A percentile compares a stretch with the other conserved stretches of the same genome.
phyloP scores from a whole-genome alignment of 2,329 filamentous ascomycete species.

The Parastagonospora avenae region DNA sequence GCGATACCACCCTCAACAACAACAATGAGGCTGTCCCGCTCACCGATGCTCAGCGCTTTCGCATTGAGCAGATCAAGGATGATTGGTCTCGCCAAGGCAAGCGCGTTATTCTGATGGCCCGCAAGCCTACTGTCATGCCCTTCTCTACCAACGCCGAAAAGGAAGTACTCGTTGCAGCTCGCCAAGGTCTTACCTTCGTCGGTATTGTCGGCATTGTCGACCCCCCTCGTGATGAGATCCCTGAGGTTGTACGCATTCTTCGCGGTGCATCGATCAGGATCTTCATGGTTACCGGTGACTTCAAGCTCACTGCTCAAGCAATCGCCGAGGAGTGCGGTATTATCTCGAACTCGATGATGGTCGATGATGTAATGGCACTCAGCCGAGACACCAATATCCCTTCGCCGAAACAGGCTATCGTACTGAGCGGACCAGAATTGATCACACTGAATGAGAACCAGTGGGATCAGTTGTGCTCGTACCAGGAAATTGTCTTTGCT shows the following conservation, averaged over 20 bases:
- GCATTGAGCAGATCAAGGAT: slow-evolving; percentile 67
- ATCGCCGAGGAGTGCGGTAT: slow-evolving; percentile 77
- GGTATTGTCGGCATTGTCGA: slow-evolving; percentile 65
- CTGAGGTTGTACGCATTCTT: slow-evolving; percentile 64
- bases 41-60: slow-evolving; percentile 50
- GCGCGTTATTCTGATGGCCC: slow-evolving; percentile 69
- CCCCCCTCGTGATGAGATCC: slow-evolving; percentile 65
- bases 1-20: slow-evolving; percentile 61
- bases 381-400: slow-evolving; percentile 38
- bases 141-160: slow-evolving; percentile 60
- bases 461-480: slow-evolving; percentile 69
- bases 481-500: slow-evolving; percentile 76
- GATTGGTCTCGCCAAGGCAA: slow-evolving; percentile 71
- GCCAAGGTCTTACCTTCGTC: slow-evolving; percentile 56
- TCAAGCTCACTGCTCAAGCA: slow-evolving; percentile 73
- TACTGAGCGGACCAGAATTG: slow-evolving; percentile 56
- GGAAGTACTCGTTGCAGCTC: slow-evolving; percentile 61
- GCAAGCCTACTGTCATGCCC: slow-evolving; percentile 57
- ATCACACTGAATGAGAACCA: slow-evolving; percentile 68
- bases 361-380: slow-evolving; percentile 63
- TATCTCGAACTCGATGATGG: slow-evolving; percentile 58
- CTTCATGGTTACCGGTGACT: slow-evolving; percentile 83
- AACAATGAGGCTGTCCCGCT: slow-evolving; percentile 61
- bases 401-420: slow-evolving; percentile 31
- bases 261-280: slow-evolving; percentile 74